These are phyloP conservation scores for Penicillium arizonense DNA, from an alignment of 495 filamentous ascomycete genomes.

Conservation along the genomic window DNA sequence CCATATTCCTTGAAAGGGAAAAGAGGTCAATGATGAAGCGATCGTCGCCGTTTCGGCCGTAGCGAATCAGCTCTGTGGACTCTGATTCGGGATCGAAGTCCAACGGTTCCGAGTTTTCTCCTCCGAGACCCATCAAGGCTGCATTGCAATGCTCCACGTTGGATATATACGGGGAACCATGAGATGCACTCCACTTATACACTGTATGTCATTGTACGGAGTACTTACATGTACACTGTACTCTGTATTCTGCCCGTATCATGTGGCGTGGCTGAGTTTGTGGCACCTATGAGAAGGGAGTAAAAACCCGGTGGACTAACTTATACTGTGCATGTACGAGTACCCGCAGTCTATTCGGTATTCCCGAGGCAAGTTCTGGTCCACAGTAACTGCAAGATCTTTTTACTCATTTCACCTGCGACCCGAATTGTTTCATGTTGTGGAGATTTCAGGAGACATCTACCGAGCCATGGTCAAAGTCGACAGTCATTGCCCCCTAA, in stretches of 20 bases:
- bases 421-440: conserved; percentile 28
- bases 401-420: conserved; percentile 10
- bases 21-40: conserved; percentile 4
- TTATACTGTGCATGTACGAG: too few species aligned
- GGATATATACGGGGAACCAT: not conserved
- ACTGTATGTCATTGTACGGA: not conserved
- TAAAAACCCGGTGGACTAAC: too few species aligned
- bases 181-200: not conserved
- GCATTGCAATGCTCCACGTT: conserved; percentile 9
- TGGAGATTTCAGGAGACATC: conserved; percentile 10
- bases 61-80: conserved; percentile 4
- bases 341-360: not conserved
- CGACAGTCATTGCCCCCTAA: too few species aligned
- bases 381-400: not conserved
- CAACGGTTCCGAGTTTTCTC: conserved; percentile 33
- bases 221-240: not conserved
- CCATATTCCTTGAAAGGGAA: not conserved
- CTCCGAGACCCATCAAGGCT: conserved; percentile 19
- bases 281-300: too few species aligned
- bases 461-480: conserved; percentile 8
- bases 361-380: not conserved
- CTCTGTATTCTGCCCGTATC: too few species aligned
- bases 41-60: conserved; percentile 27
- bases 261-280: too few species aligned
- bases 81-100: conserved; percentile 24